These are phyloP conservation scores for Scutellaria minor DNA, from an alignment of 257 asterid species.

Conservation along the genomic window DNA sequence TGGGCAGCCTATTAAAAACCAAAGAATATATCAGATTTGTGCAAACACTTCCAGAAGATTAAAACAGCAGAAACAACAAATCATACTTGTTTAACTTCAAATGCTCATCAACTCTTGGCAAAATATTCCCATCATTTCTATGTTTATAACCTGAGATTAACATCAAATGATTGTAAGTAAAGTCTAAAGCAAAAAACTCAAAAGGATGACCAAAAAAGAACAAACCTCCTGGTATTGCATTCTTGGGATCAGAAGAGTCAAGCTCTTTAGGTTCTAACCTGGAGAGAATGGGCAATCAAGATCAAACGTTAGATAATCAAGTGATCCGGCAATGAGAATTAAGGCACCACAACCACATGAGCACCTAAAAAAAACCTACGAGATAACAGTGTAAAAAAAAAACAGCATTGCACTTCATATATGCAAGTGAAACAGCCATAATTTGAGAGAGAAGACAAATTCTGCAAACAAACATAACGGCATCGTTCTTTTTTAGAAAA, in stretches of 20 bases:
- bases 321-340: conserved; percentile 3
- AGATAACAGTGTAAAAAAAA: too few species aligned
- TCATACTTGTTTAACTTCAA: conserved; percentile 55
- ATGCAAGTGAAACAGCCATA: neutral
- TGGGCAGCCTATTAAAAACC: conserved; percentile 42
- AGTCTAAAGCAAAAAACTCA: conserved; percentile 2
- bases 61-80: conserved; percentile 17
- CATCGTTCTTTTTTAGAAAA: neutral
- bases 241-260: conserved; percentile 38
- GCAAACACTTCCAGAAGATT: conserved; percentile 12
- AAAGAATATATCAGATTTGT: conserved; percentile 37
- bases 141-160: conserved; percentile 51
- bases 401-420: neutral
- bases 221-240: conserved; percentile 54
- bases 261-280: conserved; percentile 55
- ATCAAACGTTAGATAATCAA: conserved; percentile 17
- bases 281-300: conserved; percentile 34
- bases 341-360: neutral
- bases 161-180: conserved; percentile 28
- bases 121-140: conserved; percentile 39
- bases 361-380: neutral
- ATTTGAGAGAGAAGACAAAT: neutral
- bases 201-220: conserved; percentile 29
- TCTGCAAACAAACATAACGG: neutral
- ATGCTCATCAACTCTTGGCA: conserved; percentile 44